Conservation (phyloP, 2,329 filamentous ascomycete genomes). For the Colletotrichum noveboracense region DNA sequence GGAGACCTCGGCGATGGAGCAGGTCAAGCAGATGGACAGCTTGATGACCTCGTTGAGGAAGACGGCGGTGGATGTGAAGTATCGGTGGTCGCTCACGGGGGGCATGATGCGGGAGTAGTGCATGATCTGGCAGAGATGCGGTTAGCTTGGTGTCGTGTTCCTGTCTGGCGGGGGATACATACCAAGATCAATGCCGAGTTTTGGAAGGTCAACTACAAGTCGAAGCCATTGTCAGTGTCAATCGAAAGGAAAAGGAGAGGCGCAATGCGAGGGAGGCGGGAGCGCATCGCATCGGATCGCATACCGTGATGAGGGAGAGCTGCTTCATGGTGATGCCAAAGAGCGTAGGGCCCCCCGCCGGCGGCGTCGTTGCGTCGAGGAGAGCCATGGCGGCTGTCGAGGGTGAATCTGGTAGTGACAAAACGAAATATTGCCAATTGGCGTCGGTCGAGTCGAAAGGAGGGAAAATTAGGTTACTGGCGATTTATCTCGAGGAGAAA, state of each 20-base stretch:
- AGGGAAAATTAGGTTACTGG: not conserved
- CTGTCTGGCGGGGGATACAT: conserved; percentile 26
- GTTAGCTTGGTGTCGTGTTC: not conserved
- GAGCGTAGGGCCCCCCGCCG: conserved; percentile 47
- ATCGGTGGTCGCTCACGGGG: conserved; percentile 80
- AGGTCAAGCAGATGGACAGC: conserved; percentile 81
- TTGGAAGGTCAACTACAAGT: conserved; percentile 73
- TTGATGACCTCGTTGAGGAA: conserved; percentile 94
- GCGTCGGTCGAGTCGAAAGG: not conserved
- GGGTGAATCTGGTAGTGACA: not conserved
- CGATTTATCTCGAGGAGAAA: not conserved
- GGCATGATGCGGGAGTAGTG: conserved; percentile 97
- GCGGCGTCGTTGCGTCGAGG: conserved; percentile 41
- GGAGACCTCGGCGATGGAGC: conserved; percentile 88
- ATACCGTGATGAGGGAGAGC: conserved; percentile 55
- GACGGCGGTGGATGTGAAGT: conserved; percentile 92
- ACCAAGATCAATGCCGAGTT: conserved; percentile 77
- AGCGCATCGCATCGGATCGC: conserved; percentile 7
- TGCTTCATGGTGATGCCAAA: conserved; percentile 72
- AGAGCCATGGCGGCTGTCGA: conserved; percentile 42
- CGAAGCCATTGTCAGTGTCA: conserved; percentile 13
- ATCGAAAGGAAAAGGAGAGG: no score
- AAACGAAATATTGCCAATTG: not conserved
- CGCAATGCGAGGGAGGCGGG: not conserved
- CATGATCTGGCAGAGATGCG: conserved; percentile 66